phyloP scores from a whole-genome alignment of 768 basidiomycete genomes.

The Tricholoma terreum region DNA sequence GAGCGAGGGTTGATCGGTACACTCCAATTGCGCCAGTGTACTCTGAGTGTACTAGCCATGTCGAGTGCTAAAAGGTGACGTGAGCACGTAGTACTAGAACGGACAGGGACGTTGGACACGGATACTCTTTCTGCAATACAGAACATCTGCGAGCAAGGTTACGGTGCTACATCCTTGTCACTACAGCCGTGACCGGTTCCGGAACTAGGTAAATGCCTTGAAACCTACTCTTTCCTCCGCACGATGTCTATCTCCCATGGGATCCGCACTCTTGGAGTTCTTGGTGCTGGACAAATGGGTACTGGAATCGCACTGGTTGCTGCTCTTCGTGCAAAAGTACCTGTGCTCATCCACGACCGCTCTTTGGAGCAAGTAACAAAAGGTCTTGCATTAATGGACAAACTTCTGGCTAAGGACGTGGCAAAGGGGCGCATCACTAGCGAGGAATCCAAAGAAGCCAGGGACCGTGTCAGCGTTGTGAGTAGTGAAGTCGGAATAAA shows the following conservation, averaged over 20 bases:
- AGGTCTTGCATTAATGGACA: constrained; percentile 73
- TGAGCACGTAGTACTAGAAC: too few species aligned
- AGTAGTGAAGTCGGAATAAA: constrained; percentile 46
- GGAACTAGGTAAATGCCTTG: too few species aligned
- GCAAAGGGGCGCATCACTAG: constrained; percentile 71
- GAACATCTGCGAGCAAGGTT: too few species aligned
- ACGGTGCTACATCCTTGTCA: too few species aligned
- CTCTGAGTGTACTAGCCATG: too few species aligned
- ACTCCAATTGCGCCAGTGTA: too few species aligned
- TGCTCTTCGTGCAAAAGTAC: constrained; percentile 79
- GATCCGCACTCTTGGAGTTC: constrained; percentile 70
- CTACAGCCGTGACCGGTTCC: too few species aligned
- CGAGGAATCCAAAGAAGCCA: constrained; percentile 71
- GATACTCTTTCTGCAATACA: too few species aligned
- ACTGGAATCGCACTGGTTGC: constrained; percentile 89
- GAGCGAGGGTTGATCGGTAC: too few species aligned
- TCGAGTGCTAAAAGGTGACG: too few species aligned
- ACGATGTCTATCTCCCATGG: constrained; percentile 64
- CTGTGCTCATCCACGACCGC: constrained; percentile 82
- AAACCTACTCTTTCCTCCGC: background rate
- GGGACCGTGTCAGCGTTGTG: constrained; percentile 61
- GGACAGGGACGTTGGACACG: too few species aligned
- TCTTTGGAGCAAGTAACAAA: constrained; percentile 71
- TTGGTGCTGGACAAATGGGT: constrained; percentile 89
- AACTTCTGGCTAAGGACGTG: constrained; percentile 86